Conservation (phyloP, 2,329 filamentous ascomycete genomes). For the Ophidiomyces ophidiicola region DNA sequence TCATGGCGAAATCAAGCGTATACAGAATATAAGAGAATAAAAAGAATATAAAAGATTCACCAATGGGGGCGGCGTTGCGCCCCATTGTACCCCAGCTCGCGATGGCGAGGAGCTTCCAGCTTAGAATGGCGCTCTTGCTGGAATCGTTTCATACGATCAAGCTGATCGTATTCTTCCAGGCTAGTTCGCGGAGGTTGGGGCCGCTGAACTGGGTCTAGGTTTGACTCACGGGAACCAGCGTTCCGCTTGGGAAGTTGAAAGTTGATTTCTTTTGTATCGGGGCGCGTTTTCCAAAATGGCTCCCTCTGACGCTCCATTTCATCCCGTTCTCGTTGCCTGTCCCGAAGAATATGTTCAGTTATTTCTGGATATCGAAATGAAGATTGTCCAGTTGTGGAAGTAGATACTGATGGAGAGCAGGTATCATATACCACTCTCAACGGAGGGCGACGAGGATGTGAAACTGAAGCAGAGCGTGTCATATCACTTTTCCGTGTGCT, state of each 20-base stretch:
- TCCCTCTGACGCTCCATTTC: slow-evolving; percentile 10
- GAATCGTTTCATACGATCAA: slow-evolving; percentile 11
- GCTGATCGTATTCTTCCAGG: slow-evolving; percentile 9
- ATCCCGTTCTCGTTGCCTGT: slow-evolving; percentile 9
- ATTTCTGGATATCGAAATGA: slow-evolving; percentile 1
- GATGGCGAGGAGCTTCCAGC: slow-evolving; percentile 1
- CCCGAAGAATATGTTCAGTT: slow-evolving; percentile 7
- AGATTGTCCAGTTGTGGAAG: not conserved
- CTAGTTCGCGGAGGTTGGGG: not conserved
- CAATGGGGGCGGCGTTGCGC: not conserved
- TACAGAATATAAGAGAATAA: not conserved
- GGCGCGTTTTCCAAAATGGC: slow-evolving; percentile 9
- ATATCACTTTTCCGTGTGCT: slow-evolving; percentile 13
- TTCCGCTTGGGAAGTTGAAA: slow-evolving; percentile 8
- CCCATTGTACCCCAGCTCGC: not conserved
- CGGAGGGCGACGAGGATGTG: slow-evolving; percentile 4
- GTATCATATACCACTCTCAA: slow-evolving; percentile 1
- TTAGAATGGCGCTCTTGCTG: slow-evolving; percentile 7
- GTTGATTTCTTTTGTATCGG: slow-evolving; percentile 9
- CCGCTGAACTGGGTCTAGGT: not conserved
- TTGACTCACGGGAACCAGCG: slow-evolving; percentile 8
- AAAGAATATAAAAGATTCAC: not conserved
- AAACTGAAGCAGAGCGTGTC: slow-evolving; percentile 10
- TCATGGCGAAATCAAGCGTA: too few species aligned
- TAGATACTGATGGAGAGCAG: not conserved